Percentiles rank a stretch among this genome's conserved stretches.
phyloP scores from a whole-genome alignment of 163 green algal species.

The Scenedesmus sp. region DNA sequence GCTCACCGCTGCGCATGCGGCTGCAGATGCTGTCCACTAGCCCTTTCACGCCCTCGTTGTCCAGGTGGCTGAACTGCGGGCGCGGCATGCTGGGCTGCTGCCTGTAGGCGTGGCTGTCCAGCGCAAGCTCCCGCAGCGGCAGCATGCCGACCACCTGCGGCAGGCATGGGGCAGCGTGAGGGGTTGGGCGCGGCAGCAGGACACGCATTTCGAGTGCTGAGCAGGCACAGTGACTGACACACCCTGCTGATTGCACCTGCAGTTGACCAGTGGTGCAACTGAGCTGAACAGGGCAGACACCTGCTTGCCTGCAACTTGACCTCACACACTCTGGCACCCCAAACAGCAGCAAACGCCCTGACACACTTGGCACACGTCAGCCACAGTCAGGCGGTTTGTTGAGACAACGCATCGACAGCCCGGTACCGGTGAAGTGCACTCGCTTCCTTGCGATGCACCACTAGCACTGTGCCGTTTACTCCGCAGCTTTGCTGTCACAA shows the following conservation, averaged over 20 bases:
- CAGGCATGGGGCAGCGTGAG: background rate
- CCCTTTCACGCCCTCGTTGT: conserved; percentile 82
- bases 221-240: background rate
- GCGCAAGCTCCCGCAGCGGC: conserved; percentile 70
- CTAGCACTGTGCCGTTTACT: background rate
- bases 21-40: conserved; percentile 81
- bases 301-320: too few relatives aligned
- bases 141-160: conserved; percentile 66
- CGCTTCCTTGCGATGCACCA: too few relatives aligned
- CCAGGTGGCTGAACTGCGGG: conserved; percentile 77
- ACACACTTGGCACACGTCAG: too few relatives aligned
- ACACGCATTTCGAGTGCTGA: too few relatives aligned
- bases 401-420: too few relatives aligned
- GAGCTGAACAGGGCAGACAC: too few relatives aligned
- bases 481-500: background rate
- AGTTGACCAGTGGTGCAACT: background rate
- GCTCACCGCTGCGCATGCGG: conserved; percentile 49
- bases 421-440: too few relatives aligned
- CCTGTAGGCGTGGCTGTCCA: conserved; percentile 79
- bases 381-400: too few relatives aligned
- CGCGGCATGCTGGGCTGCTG: conserved; percentile 74
- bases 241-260: too few relatives aligned
- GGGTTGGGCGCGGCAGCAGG: background rate
- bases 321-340: too few relatives aligned
- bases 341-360: too few relatives aligned